A percentile compares a stretch with the other conserved stretches of the same genome.
phyloP scores from a whole-genome alignment of 1,139 yeast genomes.

The Yamadazyma atlantica region DNA sequence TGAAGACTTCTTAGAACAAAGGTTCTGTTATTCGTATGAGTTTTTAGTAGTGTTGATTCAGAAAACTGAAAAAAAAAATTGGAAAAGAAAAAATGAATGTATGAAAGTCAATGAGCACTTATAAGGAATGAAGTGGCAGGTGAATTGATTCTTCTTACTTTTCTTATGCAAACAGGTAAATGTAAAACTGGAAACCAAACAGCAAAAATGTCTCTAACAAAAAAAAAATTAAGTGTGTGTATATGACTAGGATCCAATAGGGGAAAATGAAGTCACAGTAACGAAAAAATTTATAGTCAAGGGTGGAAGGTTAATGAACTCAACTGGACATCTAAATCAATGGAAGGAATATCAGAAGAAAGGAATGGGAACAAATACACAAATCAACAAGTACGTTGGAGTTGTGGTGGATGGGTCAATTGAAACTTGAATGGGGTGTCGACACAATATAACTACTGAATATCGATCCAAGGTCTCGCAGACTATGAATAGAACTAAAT shows the following conservation, averaged over 20 bases:
- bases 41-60: too few species aligned
- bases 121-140: neutral
- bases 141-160: neutral
- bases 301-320: neutral
- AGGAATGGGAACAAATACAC: neutral
- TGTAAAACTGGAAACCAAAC: neutral
- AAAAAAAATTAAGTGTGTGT: too few species aligned
- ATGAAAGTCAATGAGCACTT: neutral
- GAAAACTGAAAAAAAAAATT: too few species aligned
- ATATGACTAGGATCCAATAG: neutral
- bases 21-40: too few species aligned
- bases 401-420: too few species aligned
- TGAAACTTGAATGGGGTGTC: neutral
- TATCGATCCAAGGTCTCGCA: neutral
- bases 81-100: too few species aligned
- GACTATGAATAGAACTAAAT: neutral
- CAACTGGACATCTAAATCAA: neutral
- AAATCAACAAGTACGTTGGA: too few species aligned
- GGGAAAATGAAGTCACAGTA: neutral
- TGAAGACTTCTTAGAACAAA: neutral
- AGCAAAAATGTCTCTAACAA: neutral
- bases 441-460: neutral
- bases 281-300: neutral
- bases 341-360: neutral
- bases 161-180: neutral